Percentiles rank a stretch among this genome's conserved stretches.
Conservation (phyloP, 345 rosid species). For the Citrus hindsii region DNA sequence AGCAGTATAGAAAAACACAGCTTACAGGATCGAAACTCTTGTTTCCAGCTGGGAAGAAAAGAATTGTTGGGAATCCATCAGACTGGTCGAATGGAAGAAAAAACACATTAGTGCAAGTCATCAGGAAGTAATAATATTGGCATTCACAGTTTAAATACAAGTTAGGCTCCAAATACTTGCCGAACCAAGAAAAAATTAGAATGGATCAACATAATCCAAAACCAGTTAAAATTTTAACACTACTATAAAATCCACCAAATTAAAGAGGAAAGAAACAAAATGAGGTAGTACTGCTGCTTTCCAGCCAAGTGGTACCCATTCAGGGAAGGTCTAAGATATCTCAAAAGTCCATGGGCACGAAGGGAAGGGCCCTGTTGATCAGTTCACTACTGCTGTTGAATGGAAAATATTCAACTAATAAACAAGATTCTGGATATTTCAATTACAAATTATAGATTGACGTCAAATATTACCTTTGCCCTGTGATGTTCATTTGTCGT, state of each 20-base stretch:
- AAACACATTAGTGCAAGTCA: neutral
- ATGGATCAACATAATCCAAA: neutral
- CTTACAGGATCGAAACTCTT: constrained; percentile 96
- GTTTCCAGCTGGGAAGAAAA: constrained; percentile 98
- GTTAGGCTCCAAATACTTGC: neutral
- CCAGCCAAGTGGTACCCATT: neutral
- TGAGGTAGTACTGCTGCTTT: neutral
- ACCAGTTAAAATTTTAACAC: neutral
- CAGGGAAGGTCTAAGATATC: neutral
- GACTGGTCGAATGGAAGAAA: constrained; percentile 37
- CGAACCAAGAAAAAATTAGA: neutral
- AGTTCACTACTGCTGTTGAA: neutral
- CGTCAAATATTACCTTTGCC: constrained; percentile 68
- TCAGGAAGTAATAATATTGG: neutral
- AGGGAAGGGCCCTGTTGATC: neutral
- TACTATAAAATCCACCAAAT: neutral
- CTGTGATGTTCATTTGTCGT: constrained; percentile 96
- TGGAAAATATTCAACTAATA: neutral
- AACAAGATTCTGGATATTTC: neutral
- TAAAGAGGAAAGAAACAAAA: neutral
- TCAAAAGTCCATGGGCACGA: neutral
- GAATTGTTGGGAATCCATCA: constrained; percentile 94
- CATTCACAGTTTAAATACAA: neutral
- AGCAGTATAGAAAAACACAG: neutral
- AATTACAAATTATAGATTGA: neutral